Evolutionary conservation across 768 basidiomycete species (phyloP).

Genomic region (Russula brevipes): DNA sequence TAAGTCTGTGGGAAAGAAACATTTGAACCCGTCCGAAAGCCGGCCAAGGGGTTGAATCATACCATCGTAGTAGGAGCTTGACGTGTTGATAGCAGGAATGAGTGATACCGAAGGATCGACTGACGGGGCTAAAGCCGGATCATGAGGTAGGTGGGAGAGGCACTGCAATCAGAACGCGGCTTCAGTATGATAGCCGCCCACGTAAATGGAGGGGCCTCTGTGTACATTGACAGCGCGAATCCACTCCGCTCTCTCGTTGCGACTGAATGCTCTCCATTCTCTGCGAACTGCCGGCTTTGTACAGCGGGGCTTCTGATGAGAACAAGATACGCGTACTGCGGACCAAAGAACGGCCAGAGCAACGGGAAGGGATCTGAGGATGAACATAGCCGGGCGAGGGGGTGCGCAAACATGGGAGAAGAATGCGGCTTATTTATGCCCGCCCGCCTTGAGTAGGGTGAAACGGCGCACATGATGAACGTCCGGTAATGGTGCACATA

Average conservation of each 20-base stretch:
- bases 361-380: neutral
- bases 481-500: too few relatives aligned
- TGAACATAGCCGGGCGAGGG: neutral
- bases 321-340: neutral
- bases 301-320: neutral
- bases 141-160: slow-evolving; percentile 21
- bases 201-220: neutral
- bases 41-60: neutral
- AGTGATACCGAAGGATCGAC: slow-evolving; percentile 14
- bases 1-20: slow-evolving; percentile 18
- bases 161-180: slow-evolving; percentile 8
- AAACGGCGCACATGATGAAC: too few relatives aligned
- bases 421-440: too few relatives aligned
- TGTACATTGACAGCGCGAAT: slow-evolving; percentile 24
- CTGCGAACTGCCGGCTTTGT: slow-evolving; percentile 24
- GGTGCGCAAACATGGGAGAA: too few relatives aligned
- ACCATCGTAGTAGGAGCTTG: slow-evolving; percentile 25
- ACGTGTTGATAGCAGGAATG: slow-evolving; percentile 19
- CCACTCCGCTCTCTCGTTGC: slow-evolving; percentile 25
- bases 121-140: slow-evolving; percentile 15
- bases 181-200: neutral
- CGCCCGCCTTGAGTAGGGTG: too few relatives aligned
- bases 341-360: neutral
- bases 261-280: slow-evolving; percentile 27
- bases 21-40: neutral